Evolutionary conservation across 371 early-diverging fungal species (phyloP), one percentile per base, ranked within the genome.

Genomic region (Circinella minor): DNA sequence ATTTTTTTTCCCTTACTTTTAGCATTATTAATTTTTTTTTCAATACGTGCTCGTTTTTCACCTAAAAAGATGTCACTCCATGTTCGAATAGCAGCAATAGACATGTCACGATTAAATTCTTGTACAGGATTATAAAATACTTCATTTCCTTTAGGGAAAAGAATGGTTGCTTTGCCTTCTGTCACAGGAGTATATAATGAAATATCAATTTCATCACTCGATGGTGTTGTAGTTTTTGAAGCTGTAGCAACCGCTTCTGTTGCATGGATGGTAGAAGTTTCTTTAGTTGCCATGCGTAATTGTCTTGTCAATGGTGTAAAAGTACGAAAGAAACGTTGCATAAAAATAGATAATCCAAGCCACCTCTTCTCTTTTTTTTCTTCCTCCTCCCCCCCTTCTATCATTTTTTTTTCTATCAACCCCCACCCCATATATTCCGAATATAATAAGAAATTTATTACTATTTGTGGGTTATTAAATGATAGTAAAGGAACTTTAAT

Each of bases 41-140:
- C 83, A 20, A 84, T 78, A 27, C 78, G 71, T 1, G 78, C 84
- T 36, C 71, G 61, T 36, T 89, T 82, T 65, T 91, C 92, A 43
- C 88, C 86, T 37, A 81, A 79, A 66, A 77, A 86, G 18, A 93
- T 83, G 54, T 93, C 89, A 67, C 91, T 89, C 96, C 95, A 97
- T 3, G 92, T 90, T 63, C 89, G 92, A 74, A 96, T 96, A n/a
- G 94, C 94, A 36, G 96, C 95, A 71, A 95, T 93, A 6, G 94
- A 94, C 95, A 99, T 91, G 84, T 98, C 97, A 63, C 99, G 90
- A 82, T 99, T 99, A 80, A 98, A 96, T 81, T 97, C 88, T 86
- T 99, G 98, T 18, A 99, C 98, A 11, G 99, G 98, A 75, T 99
- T 99, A 85, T 99, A 99, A 79, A 99, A 99, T 15, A 99, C 99